Percentiles rank a stretch among this genome's conserved stretches.
Conservation (phyloP, 768 basidiomycete genomes). For the Rubroboletus satanas region DNA sequence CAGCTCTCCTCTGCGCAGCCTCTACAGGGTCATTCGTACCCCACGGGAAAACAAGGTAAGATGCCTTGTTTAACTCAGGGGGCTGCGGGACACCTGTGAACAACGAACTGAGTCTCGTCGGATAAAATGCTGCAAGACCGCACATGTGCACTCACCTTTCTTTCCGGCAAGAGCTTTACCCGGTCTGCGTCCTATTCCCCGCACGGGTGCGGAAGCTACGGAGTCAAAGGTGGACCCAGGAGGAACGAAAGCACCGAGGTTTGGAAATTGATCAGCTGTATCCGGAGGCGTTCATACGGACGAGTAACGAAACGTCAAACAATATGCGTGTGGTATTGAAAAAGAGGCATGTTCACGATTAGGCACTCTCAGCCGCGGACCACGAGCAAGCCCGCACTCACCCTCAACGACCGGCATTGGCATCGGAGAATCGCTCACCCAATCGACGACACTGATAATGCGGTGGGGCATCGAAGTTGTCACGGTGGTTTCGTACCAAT, state of each 20-base stretch:
- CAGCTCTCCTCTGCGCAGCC: constrained; percentile 32
- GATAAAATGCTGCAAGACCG: background rate
- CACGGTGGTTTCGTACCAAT: constrained; percentile 93
- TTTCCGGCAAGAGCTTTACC: constrained; percentile 15
- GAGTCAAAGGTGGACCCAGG: constrained; percentile 19
- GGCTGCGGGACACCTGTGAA: constrained; percentile 3
- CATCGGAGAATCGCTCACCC: constrained; percentile 78
- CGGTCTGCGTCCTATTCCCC: constrained; percentile 2
- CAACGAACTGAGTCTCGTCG: background rate
- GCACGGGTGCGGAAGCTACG: constrained; percentile 1
- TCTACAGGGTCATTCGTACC: constrained; percentile 82
- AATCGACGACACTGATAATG: constrained; percentile 88
- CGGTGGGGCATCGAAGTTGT: constrained; percentile 69
- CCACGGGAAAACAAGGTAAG: constrained; percentile 73
- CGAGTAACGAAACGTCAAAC: background rate
- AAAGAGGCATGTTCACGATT: background rate
- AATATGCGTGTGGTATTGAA: background rate
- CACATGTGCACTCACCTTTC: constrained; percentile 3
- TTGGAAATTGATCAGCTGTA: constrained; percentile 21
- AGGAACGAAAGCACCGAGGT: constrained; percentile 27
- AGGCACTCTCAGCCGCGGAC: constrained; percentile 2
- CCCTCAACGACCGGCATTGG: constrained; percentile 18
- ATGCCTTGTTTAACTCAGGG: constrained; percentile 32
- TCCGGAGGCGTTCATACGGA: background rate
- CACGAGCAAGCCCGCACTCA: constrained; percentile 9